Conservation (phyloP, 2,329 filamentous ascomycete genomes). For the Alternaria sp. region DNA sequence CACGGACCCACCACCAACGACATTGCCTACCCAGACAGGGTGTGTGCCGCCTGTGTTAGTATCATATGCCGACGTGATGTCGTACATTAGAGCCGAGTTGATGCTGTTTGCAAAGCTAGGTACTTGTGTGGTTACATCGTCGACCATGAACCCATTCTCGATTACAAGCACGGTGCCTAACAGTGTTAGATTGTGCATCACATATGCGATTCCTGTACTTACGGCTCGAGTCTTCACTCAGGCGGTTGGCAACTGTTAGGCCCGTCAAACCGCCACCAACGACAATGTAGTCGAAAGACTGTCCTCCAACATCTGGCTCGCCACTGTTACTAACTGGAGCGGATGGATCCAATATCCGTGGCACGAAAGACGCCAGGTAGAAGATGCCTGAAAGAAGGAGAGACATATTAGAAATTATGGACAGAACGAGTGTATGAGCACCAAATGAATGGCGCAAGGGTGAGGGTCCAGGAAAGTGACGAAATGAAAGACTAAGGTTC, state of each 20-base stretch:
- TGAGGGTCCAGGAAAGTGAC: background rate
- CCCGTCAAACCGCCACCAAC: conserved; percentile 44
- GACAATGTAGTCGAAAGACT: conserved; percentile 44
- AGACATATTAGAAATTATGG: conserved; percentile 16
- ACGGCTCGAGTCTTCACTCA: conserved; percentile 39
- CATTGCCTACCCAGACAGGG: conserved; percentile 32
- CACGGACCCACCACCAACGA: conserved; percentile 49
- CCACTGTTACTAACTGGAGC: conserved; percentile 7
- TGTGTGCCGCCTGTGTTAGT: conserved; percentile 22
- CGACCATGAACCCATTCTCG: conserved; percentile 35
- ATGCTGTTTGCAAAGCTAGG: conserved; percentile 33
- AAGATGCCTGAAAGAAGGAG: conserved; percentile 17
- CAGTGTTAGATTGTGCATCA: background rate
- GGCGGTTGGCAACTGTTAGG: conserved; percentile 40
- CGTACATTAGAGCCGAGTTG: conserved; percentile 34
- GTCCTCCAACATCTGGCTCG: conserved; percentile 22
- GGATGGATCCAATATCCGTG: conserved; percentile 10
- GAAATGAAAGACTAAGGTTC: background rate
- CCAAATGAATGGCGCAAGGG: conserved; percentile 6
- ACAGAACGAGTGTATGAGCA: conserved; percentile 5
- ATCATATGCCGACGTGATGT: conserved; percentile 35
- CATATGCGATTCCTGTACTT: background rate
- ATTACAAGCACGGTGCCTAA: conserved; percentile 39
- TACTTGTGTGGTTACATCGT: conserved; percentile 34
- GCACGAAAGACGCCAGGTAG: conserved; percentile 29